These are phyloP conservation scores for Skeletonema potamos DNA, from an alignment of 108 stramenopile species.

Conservation along the genomic window DNA sequence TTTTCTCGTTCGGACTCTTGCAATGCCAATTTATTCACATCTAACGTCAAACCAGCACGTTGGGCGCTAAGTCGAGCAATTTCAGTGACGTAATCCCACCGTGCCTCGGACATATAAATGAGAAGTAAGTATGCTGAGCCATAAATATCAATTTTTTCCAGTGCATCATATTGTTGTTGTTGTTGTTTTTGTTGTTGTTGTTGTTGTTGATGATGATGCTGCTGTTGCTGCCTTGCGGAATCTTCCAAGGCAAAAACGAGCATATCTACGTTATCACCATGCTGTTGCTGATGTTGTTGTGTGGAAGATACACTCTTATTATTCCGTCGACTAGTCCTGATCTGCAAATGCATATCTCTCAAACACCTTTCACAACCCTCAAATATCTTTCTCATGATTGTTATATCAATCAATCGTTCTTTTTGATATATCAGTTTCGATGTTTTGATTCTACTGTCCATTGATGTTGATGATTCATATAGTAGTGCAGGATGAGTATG, in stretches of 20 bases:
- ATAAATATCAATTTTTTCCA: conserved; percentile 29
- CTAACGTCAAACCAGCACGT: conserved; percentile 57
- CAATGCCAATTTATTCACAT: conserved; percentile 60
- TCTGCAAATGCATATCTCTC: conserved; percentile 4
- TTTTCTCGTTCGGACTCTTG: neutral
- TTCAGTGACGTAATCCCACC: conserved; percentile 67
- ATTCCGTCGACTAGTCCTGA: neutral
- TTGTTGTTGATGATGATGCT: neutral
- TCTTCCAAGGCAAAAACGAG: neutral
- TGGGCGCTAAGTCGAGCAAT: conserved; percentile 59
- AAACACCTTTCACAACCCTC: conserved; percentile 28
- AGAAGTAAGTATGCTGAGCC: conserved; percentile 42
- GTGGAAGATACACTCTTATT: neutral
- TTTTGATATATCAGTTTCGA: conserved; percentile 26
- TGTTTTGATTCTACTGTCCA: neutral
- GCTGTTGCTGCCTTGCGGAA: neutral
- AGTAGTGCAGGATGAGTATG: conserved; percentile 12
- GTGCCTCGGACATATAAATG: conserved; percentile 51
- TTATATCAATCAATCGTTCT: conserved; percentile 29
- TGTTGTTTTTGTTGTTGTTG: neutral
- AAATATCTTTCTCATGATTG: conserved; percentile 24
- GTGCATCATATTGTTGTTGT: neutral
- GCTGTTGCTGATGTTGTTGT: neutral
- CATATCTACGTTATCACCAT: neutral
- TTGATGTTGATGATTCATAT: neutral